Evolutionary conservation across 106 monocot genomes (phyloP).

Genomic region (Chionographis japonica): DNA sequence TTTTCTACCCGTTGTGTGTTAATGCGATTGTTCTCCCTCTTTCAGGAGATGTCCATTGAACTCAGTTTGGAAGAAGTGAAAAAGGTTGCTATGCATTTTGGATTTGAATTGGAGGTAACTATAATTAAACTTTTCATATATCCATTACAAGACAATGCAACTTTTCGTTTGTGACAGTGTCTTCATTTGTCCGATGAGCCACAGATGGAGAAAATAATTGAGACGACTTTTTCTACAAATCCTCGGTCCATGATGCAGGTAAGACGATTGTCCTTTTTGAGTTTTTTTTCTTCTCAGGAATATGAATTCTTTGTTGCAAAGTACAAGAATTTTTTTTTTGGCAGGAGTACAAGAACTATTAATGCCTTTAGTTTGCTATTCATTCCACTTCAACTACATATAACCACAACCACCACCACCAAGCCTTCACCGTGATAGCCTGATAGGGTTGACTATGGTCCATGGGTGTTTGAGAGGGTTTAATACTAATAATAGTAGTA

Average conservation of each 20-base stretch:
- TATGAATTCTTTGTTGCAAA: neutral
- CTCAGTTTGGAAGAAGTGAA: constrained; percentile 95
- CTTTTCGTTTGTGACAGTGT: neutral
- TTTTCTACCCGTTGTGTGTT: neutral
- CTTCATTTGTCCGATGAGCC: constrained; percentile 10
- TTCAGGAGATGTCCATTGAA: constrained; percentile 93
- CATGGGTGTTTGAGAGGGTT: too few species aligned
- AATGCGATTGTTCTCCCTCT: constrained; percentile 1
- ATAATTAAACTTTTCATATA: neutral
- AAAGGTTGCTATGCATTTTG: constrained; percentile 64
- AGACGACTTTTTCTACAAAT: constrained; percentile 88
- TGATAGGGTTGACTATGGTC: too few species aligned
- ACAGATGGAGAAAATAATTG: constrained; percentile 78
- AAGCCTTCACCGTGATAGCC: too few species aligned
- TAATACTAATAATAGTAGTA: too few species aligned
- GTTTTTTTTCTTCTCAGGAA: neutral
- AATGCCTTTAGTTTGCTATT: neutral
- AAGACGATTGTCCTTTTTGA: constrained; percentile 15
- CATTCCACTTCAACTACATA: neutral
- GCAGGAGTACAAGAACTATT: neutral
- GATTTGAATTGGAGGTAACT: constrained; percentile 85
- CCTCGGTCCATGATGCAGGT: constrained; percentile 96
- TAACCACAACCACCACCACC: too few species aligned
- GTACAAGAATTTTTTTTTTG: neutral
- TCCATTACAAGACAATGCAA: neutral